phyloP scores from a whole-genome alignment of 2,329 filamentous ascomycete genomes.

The Albophoma yamanashiensis region DNA sequence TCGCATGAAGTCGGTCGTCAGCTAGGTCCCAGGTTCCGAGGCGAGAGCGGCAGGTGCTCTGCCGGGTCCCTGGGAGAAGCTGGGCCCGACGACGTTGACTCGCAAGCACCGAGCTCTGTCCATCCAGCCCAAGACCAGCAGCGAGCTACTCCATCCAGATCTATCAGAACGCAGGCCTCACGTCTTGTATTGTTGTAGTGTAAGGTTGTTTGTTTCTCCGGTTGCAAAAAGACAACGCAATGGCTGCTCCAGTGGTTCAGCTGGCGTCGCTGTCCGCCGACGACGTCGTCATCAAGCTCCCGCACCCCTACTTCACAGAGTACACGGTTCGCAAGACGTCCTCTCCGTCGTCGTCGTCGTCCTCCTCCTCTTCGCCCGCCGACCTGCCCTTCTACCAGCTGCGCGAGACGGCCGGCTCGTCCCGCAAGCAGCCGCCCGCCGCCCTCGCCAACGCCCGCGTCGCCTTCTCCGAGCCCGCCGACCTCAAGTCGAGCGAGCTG shows the following conservation, averaged over 20 bases:
- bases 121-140: not conserved
- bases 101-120: not conserved
- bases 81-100: not conserved
- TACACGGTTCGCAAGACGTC: constrained; percentile 26
- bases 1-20: not conserved
- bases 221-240: constrained; percentile 4
- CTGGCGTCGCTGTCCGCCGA: constrained; percentile 17
- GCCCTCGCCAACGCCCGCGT: constrained; percentile 23
- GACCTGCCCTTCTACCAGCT: constrained; percentile 23
- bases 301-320: constrained; percentile 36
- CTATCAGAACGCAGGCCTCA: not conserved
- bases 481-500: constrained; percentile 37
- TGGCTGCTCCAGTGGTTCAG: constrained; percentile 11
- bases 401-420: constrained; percentile 14
- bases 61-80: not conserved
- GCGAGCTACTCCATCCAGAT: not conserved
- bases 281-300: constrained; percentile 34
- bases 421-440: constrained; percentile 16
- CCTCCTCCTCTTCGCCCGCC: too few relatives aligned
- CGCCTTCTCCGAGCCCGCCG: constrained; percentile 33
- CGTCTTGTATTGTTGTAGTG: too few relatives aligned
- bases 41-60: not conserved
- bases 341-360: not conserved
- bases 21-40: not conserved
- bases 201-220: accelerated